Evolutionary conservation across 2,329 filamentous ascomycete species (phyloP).

Genomic region (Aureobasidium subglaciale): DNA sequence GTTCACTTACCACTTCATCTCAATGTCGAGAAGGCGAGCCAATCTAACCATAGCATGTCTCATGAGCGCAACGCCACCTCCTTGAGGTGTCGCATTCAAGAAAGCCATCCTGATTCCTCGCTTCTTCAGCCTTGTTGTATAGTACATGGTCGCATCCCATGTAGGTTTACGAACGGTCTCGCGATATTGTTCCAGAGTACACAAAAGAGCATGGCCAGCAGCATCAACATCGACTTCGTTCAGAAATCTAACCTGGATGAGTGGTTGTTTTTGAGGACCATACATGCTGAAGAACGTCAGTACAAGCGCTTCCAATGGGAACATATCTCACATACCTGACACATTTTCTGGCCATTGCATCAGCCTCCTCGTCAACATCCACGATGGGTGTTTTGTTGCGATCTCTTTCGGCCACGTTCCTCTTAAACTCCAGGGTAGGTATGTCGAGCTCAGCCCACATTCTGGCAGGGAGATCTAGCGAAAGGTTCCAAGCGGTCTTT

Average conservation of each 20-base stretch:
- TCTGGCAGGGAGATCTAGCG: conserved; percentile 59
- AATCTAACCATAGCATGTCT: conserved; percentile 70
- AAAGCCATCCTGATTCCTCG: conserved; percentile 65
- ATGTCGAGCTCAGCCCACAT: conserved; percentile 74
- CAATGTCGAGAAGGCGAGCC: conserved; percentile 57
- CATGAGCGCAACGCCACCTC: conserved; percentile 79
- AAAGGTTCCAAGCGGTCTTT: conserved; percentile 50
- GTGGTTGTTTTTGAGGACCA: conserved; percentile 62
- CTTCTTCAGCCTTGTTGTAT: conserved; percentile 54
- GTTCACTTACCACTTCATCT: conserved; percentile 58
- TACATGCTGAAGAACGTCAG: conserved; percentile 50
- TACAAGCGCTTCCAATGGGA: neutral
- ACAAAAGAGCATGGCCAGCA: conserved; percentile 55
- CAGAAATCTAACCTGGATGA: conserved; percentile 58
- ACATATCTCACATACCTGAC: conserved; percentile 50
- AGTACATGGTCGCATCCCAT: conserved; percentile 59
- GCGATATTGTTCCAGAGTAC: conserved; percentile 51
- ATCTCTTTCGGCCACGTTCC: conserved; percentile 62
- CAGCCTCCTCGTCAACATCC: conserved; percentile 71
- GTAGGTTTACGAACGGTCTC: conserved; percentile 55
- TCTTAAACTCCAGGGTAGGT: conserved; percentile 57
- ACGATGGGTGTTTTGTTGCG: conserved; percentile 63
- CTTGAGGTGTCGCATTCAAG: conserved; percentile 73
- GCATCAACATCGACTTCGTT: conserved; percentile 66
- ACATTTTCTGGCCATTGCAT: conserved; percentile 73